phyloP scores from a whole-genome alignment of 257 asterid genomes.

The Solanum sejunctum region DNA sequence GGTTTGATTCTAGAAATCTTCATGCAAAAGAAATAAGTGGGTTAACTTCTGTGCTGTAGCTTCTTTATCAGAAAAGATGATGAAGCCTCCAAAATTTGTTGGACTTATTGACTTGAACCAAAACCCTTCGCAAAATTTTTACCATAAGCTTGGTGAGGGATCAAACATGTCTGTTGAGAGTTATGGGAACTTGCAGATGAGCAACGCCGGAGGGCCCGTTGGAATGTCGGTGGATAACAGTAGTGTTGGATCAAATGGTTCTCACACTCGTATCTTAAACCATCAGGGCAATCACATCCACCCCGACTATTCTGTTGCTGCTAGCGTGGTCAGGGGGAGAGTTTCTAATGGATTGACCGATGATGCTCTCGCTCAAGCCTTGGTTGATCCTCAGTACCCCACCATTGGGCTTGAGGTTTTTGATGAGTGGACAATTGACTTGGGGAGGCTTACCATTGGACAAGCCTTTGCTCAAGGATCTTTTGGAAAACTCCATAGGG shows the following conservation, averaged over 20 bases:
- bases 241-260: slow-evolving; percentile 82
- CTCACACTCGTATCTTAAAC: slow-evolving; percentile 68
- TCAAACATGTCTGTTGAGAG: slow-evolving; percentile 80
- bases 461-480: slow-evolving; percentile 97
- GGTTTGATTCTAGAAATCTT: slow-evolving; percentile 3
- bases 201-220: slow-evolving; percentile 88
- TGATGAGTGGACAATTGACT: slow-evolving; percentile 86
- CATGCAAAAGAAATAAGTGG: slow-evolving; percentile 27
- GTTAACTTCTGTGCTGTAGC: neutral
- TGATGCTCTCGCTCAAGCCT: slow-evolving; percentile 91
- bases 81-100: slow-evolving; percentile 69
- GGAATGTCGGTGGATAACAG: slow-evolving; percentile 84
- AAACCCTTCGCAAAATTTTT: slow-evolving; percentile 62
- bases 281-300: slow-evolving; percentile 64
- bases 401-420: slow-evolving; percentile 81
- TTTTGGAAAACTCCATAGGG: slow-evolving; percentile 87
- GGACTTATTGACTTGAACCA: slow-evolving; percentile 63
- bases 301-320: slow-evolving; percentile 60
- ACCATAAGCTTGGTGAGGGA: slow-evolving; percentile 85
- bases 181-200: slow-evolving; percentile 74
- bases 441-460: slow-evolving; percentile 92
- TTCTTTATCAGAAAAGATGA: slow-evolving; percentile 31
- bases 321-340: slow-evolving; percentile 58
- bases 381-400: slow-evolving; percentile 70
- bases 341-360: slow-evolving; percentile 56